Evolutionary conservation across 139 green algal genomes (phyloP).

Genomic region (Trebouxia sp.): DNA sequence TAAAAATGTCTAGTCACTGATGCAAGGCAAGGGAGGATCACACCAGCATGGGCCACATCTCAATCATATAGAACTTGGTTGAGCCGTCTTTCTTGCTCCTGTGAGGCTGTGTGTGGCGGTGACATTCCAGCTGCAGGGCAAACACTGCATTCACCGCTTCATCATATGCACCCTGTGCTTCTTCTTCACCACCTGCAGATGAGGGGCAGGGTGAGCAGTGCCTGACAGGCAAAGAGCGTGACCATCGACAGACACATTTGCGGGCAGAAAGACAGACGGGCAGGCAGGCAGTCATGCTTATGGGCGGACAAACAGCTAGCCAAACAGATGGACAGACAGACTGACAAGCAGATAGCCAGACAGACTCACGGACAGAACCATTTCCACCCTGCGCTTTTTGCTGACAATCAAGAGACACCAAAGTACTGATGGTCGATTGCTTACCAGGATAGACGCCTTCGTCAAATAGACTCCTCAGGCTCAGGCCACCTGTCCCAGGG

Average conservation of each 20-base stretch:
- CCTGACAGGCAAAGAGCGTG: background rate
- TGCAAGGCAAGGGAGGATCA: too few relatives aligned
- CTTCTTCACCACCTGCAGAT: background rate
- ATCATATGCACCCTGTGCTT: background rate
- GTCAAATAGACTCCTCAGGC: background rate
- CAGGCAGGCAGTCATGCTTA: too few relatives aligned
- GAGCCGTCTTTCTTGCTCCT: background rate
- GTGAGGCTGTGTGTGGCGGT: background rate
- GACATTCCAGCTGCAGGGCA: background rate
- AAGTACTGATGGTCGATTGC: background rate
- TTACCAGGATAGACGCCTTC: background rate
- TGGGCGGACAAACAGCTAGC: too few relatives aligned
- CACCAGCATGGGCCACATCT: constrained; percentile 29
- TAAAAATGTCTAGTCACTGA: too few relatives aligned
- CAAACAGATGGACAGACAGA: background rate
- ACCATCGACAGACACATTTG: background rate
- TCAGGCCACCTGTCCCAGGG: background rate
- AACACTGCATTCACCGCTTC: constrained; percentile 23
- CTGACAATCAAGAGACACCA: background rate
- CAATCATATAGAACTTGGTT: background rate
- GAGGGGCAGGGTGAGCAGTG: background rate
- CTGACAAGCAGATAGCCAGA: background rate
- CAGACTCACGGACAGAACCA: too few relatives aligned
- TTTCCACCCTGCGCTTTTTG: background rate
- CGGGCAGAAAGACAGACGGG: too few relatives aligned